phyloP scores from a whole-genome alignment of 495 filamentous ascomycete species.

The Penicillium manginii region DNA sequence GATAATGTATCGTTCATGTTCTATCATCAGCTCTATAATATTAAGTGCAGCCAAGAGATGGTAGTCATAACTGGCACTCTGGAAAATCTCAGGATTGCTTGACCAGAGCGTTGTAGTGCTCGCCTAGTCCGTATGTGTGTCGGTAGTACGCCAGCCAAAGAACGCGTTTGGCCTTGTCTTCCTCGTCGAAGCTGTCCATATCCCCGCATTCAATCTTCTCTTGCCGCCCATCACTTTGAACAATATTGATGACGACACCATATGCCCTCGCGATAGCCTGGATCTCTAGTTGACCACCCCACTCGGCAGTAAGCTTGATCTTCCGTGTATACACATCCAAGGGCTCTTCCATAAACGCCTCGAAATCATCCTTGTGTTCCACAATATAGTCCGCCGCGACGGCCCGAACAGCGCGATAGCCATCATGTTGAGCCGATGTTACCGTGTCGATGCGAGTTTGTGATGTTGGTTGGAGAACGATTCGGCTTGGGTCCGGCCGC shows the following conservation, averaged over 20 bases:
- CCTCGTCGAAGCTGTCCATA: slow-evolving; percentile 47
- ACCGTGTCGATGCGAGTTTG: slow-evolving; percentile 49
- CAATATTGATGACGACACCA: slow-evolving; percentile 77
- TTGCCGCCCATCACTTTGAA: slow-evolving; percentile 78
- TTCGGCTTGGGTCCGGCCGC: slow-evolving; percentile 48
- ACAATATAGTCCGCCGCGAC: slow-evolving; percentile 60
- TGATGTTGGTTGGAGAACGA: slow-evolving; percentile 39
- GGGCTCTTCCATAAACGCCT: slow-evolving; percentile 80
- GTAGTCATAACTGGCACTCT: neutral
- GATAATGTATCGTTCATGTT: neutral
- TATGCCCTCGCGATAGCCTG: slow-evolving; percentile 83
- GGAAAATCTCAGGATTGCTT: slow-evolving; percentile 24
- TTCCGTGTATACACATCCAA: slow-evolving; percentile 72
- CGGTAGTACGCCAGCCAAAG: slow-evolving; percentile 96
- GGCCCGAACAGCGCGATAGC: slow-evolving; percentile 51
- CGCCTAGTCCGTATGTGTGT: slow-evolving; percentile 88
- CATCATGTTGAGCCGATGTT: slow-evolving; percentile 45
- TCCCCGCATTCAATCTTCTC: slow-evolving; percentile 69
- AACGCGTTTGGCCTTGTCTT: slow-evolving; percentile 41
- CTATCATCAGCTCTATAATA: neutral
- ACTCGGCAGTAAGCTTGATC: slow-evolving; percentile 89
- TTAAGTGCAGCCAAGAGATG: neutral
- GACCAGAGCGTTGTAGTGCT: slow-evolving; percentile 91
- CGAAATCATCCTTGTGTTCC: slow-evolving; percentile 63
- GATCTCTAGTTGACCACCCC: slow-evolving; percentile 93